Conservation (phyloP, 2,329 filamentous ascomycete genomes). For the Stemphylium lycopersici region DNA sequence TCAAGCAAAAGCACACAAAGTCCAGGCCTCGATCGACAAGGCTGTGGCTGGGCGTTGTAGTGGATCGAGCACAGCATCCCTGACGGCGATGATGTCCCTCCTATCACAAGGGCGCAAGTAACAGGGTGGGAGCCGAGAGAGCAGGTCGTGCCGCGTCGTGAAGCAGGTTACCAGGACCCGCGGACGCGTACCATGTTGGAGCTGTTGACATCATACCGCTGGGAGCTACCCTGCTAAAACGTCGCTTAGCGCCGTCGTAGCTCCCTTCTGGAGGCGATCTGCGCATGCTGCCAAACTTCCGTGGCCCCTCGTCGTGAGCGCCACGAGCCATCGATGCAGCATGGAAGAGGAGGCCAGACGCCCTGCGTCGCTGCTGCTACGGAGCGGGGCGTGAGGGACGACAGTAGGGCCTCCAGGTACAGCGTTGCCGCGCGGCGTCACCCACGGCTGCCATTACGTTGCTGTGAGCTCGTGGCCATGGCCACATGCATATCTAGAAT, state of each 20-base stretch:
- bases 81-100: conserved; percentile 21
- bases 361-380: conserved; percentile 15
- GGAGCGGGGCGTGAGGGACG: conserved; percentile 9
- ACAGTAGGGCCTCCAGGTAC: neutral
- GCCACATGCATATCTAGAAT: neutral
- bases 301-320: conserved; percentile 10
- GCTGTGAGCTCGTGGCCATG: neutral
- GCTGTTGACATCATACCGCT: conserved; percentile 10
- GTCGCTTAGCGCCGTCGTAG: conserved; percentile 22
- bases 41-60: conserved; percentile 28
- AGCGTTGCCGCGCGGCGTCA: conserved; percentile 6
- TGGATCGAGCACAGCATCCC: conserved; percentile 26
- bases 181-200: conserved; percentile 6
- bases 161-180: conserved; percentile 14
- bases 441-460: neutral
- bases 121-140: conserved; percentile 26
- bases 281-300: conserved; percentile 12
- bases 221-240: conserved; percentile 10
- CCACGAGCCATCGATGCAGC: conserved; percentile 1
- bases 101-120: conserved; percentile 27
- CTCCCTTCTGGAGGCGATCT: conserved; percentile 19
- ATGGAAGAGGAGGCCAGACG: conserved; percentile 5
- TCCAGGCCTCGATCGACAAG: conserved; percentile 39
- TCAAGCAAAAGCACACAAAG: conserved; percentile 17
- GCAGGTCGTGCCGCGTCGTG: conserved; percentile 21